Conservation (phyloP, 2,329 filamentous ascomycete genomes). For the Cladosporium sp. region DNA sequence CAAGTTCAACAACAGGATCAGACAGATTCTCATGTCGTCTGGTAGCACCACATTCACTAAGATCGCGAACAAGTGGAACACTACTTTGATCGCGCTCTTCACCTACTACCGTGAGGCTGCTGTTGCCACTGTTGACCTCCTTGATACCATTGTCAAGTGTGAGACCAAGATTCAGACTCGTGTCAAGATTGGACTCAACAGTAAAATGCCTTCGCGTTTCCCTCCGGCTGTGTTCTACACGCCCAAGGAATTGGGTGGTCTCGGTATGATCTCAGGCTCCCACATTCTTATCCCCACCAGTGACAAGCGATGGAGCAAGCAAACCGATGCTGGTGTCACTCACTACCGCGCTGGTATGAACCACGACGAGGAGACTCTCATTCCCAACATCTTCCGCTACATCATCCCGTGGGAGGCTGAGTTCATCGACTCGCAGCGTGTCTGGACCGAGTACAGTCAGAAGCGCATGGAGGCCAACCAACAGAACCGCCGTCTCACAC, state of each 20-base stretch:
- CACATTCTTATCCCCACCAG: conserved; percentile 97
- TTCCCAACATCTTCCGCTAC: conserved; percentile 98
- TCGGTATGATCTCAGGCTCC: conserved; percentile 98
- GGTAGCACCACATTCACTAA: conserved; percentile 99
- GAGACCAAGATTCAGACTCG: conserved; percentile 99
- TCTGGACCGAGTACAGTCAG: conserved; percentile 99
- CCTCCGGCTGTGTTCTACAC: conserved; percentile 98
- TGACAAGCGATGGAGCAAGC: conserved; percentile 97
- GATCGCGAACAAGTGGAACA: conserved; percentile 99
- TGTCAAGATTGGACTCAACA: conserved; percentile 98
- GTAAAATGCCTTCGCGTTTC: conserved; percentile 99
- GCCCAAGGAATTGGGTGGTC: conserved; percentile 92
- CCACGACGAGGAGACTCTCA: conserved; percentile 94
- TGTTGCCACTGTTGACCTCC: conserved; percentile 87
- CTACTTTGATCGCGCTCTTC: conserved; percentile 91
- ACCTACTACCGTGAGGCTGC: conserved; percentile 98
- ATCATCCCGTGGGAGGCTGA: conserved; percentile 99
- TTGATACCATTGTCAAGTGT: conserved; percentile 98
- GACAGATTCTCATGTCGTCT: conserved; percentile 98
- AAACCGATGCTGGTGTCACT: conserved; percentile 95
- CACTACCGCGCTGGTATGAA: conserved; percentile 98
- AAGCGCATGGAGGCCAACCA: conserved; percentile 96
- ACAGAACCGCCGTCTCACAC: conserved; percentile 88
- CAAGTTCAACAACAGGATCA: conserved; percentile 98
- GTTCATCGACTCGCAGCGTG: conserved; percentile 97